Base-by-base conservation (phyloP, 2,329 filamentous ascomycete genomes). In the Rasamsonia emersonii region DNA sequence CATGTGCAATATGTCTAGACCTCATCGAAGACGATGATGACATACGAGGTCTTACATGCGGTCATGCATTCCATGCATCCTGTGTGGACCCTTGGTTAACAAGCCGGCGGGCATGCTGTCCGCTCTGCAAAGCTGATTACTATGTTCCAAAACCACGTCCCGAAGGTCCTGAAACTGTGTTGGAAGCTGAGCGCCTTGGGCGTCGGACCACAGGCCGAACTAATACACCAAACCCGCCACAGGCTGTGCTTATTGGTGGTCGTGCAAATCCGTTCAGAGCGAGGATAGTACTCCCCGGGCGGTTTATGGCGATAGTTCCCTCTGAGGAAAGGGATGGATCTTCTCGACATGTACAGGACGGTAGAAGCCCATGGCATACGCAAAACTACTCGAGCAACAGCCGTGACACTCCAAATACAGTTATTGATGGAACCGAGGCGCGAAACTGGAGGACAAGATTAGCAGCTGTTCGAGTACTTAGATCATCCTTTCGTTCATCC, bases 11-110 rank as follows among this genome's bases (percentile, higher is more conserved):
- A 48, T 98, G 91, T 58, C 81, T 98, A 43, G 91, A 98, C 53
- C 81, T 75, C 0, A 73, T 98, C 11, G 91, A 98, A 56, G 86
- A 96, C 41, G 85, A 95, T 41, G 91, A 96, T 47, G 89, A 98
- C 53, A 79, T 98, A 30, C 84, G 91, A 45, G 91, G 91, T 2
- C 65, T 98, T 39, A 86, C 85, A 3, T 98, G 91, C 51, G 91
- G 91, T n/a, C 91, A 98, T 59, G 88, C 89, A 33, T 98, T 96
- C 73, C 91, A 98, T 56, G 88, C 86, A 30, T 84, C 82, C 23
- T 98, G 91, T 54, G 76, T 98, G 29, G 91, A 98, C 48, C 91
- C 91, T 8, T 98, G 91, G 91, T 66, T 98, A 42, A 98, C 91
- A 7, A 88, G 83, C 52, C 77, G 91, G 41, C 80, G 89, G 44